phyloP scores from a whole-genome alignment of 176 grass and related monocot species.

The Pharus latifolius region DNA sequence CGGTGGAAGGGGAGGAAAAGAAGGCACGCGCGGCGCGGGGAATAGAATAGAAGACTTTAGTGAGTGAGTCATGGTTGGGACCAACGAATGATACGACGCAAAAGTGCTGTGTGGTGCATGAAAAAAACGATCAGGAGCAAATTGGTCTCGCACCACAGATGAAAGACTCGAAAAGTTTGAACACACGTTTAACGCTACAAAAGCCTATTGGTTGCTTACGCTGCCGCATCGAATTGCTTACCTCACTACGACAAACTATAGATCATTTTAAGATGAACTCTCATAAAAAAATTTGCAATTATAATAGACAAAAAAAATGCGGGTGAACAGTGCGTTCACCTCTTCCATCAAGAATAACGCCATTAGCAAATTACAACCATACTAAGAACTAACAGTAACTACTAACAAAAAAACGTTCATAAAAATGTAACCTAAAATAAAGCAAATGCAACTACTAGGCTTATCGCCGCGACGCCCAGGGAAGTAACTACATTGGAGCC shows the following conservation, averaged over 20 bases:
- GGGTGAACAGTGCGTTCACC: not conserved
- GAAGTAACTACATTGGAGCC: not conserved
- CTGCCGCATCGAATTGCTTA: not conserved
- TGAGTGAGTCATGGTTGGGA: too few species aligned
- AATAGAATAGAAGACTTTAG: too few species aligned
- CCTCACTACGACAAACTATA: too few species aligned
- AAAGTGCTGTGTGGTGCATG: not conserved
- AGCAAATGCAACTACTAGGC: not conserved
- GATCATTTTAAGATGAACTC: too few species aligned
- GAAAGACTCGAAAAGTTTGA: not conserved
- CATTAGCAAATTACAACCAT: not conserved
- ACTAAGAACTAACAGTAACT: not conserved
- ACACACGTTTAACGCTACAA: not conserved
- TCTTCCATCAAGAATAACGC: not conserved
- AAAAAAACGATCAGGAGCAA: too few species aligned
- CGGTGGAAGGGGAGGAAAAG: too few species aligned
- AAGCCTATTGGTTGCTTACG: slow-evolving; percentile 2
- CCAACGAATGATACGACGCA: too few species aligned
- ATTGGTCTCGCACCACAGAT: not conserved
- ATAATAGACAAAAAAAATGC: too few species aligned
- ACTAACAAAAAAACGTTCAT: not conserved
- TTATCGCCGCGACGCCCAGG: not conserved
- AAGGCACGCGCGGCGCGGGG: too few species aligned
- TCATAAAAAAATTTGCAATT: too few species aligned
- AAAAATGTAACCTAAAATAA: not conserved